phyloP scores from a whole-genome alignment of 345 rosid genomes.

The Lenwebbia sp. region DNA sequence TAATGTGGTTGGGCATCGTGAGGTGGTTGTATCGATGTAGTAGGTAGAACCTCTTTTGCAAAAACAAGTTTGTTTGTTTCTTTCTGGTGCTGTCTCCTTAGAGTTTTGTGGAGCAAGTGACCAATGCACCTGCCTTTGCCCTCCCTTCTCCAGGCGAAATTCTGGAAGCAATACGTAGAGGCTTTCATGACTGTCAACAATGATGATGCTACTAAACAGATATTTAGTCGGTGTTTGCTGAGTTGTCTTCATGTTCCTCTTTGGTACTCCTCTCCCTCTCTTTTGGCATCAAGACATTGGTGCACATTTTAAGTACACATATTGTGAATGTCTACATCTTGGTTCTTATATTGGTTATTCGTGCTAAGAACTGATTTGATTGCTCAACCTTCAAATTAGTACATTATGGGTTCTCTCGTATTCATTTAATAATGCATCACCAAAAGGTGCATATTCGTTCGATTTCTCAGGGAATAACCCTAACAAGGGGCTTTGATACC shows the following conservation, averaged over 20 bases:
- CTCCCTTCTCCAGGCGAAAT: constrained; percentile 57
- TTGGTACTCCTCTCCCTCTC: constrained; percentile 35
- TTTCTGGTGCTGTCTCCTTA: background rate
- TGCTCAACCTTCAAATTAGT: background rate
- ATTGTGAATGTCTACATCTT: background rate
- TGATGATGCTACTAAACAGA: constrained; percentile 85
- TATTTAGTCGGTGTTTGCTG: constrained; percentile 89
- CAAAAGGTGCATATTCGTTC: background rate
- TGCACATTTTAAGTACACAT: background rate
- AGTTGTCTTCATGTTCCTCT: constrained; percentile 93
- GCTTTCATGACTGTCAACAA: constrained; percentile 72
- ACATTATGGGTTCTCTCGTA: background rate
- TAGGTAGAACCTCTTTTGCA: background rate
- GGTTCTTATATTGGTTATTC: background rate
- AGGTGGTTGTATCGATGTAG: background rate
- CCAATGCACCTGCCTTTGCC: background rate
- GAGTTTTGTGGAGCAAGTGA: background rate
- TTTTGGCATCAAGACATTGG: background rate
- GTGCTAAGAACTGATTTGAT: background rate
- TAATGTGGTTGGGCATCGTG: background rate
- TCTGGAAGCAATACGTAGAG: constrained; percentile 96
- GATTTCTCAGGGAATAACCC: background rate
- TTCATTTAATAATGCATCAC: background rate
- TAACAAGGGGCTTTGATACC: background rate
- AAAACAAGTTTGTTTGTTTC: background rate